Base-by-base conservation (phyloP, 345 rosid species). In the Arabidopsis suecica region DNA sequence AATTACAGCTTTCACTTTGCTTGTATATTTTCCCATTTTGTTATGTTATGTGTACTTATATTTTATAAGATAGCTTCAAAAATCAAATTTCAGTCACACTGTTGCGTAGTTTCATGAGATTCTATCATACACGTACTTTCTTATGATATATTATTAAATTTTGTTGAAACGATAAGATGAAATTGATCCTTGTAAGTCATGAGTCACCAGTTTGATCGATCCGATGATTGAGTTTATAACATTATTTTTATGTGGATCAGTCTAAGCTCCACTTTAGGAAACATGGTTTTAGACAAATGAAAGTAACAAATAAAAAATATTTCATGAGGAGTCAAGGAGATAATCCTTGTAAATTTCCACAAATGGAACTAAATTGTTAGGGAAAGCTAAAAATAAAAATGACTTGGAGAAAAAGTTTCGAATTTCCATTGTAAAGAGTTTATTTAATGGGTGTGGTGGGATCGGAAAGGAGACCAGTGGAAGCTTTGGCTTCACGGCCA, bases 401-500 rank as follows among this genome's bases (percentile, higher is more conserved):
- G 32, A 44, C 44, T 58, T 58, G 68, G 54, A 48, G 44, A 67
- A 25, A 9, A 58, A 66, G 72, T 47, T 23, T 58, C 8, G 34
- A 48, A 13, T 56, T 56, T 74, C 8, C 0, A 28, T 8, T 25
- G 64, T 32, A 30, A 62, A 62, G 3, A 40, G 18, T 2, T 28
- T 40, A 16, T 42, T 53, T 16, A 16, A 22, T 36, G 20, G 20
- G 30, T 41, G 30, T 69, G 65, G 65, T 45, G 66, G 33, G 48
- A 5, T 33, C 30, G 34, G 22, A 36, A 47, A 47, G 16, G 16
- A 38, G 61, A 38, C 40, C 2, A 59, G 14, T 6, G 33, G 16
- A 49, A 60, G 42, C 34, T 47, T 70, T 70, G 48, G 59, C 8
- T 59, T 59, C 18, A 11, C 30, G 23, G 28, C 67, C 75, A 61